Evolutionary conservation across 805 yeast genomes (phyloP), one percentile per base, ranked within the genome.

Genomic region (Saccharomycopsis oosterbeekiorum): DNA sequence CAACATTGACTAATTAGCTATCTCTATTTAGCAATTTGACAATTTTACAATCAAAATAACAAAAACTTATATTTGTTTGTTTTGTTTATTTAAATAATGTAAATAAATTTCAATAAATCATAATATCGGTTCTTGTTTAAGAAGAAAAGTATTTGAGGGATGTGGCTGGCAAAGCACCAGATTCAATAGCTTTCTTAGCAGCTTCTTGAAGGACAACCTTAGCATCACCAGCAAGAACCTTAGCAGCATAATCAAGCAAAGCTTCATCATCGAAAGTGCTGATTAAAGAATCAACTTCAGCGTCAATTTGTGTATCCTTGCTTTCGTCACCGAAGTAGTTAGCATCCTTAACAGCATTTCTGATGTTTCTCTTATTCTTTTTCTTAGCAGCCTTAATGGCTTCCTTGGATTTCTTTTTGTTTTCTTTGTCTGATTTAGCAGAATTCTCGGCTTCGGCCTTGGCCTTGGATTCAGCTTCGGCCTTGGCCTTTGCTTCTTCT

Each of bases 341-440:
- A 68, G 80, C 84, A 54, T 89, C 97, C 80, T 92, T 90, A 67
- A 84, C 89, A 62, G 91, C 79, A 68, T 76, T 75, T 83, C 98
- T 89, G 67, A 94, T 75, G 51, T 85, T 75, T 80, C 96, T 86
- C 86, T 89, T 89, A 79, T 89, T 88, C 88, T 94, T 94, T 96
- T 94, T 94, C 82, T 90, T 92, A 57, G 88, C 88, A 65, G 78
- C 78, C 76, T 84, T 84, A 59, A 97, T 97, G 68, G 88, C 89
- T 82, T 94, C 97, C 73, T 96, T 96, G 68, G 93, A 87, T 81
- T 93, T 96, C 82, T 93, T 93, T 69, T 90, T 86, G 74, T 85
- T 84, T 74, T 85, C 89, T 70, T 86, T 80, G 65, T 80, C 82
- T 61, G 78, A 82, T 72, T 83, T 84, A 65, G 85, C 83, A 36